These are phyloP conservation scores for Penicillium pulvis DNA, from an alignment of 495 filamentous ascomycete genomes.

Conservation along the genomic window DNA sequence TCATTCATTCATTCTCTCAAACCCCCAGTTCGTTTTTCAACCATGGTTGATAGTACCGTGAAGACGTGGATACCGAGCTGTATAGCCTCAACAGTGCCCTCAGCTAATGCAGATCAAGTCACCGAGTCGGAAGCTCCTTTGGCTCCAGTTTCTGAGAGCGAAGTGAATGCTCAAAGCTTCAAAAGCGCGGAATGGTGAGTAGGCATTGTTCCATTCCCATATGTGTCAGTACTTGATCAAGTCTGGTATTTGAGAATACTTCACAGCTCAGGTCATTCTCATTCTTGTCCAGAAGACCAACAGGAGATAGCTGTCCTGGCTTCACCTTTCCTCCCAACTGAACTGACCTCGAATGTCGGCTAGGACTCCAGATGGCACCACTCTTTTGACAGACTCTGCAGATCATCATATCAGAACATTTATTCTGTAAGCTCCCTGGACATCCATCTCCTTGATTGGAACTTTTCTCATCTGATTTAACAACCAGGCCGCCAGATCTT, in stretches of 20 bases:
- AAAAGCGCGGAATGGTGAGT: conserved; percentile 61
- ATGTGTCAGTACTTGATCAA: too few relatives aligned
- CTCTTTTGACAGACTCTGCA: conserved; percentile 71
- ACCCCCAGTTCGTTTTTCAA: background rate
- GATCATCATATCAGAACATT: conserved; percentile 70
- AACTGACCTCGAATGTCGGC: background rate
- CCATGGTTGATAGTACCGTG: background rate
- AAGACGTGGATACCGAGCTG: conserved; percentile 14
- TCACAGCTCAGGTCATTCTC: background rate
- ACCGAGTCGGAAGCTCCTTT: background rate
- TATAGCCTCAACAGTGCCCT: conserved; percentile 32
- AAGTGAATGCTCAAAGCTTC: conserved; percentile 46
- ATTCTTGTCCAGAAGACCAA: too few relatives aligned
- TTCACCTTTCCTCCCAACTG: background rate
- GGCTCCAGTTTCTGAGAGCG: background rate
- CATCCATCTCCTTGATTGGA: background rate
- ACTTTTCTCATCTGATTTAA: background rate
- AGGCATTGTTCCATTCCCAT: background rate
- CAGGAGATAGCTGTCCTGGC: too few relatives aligned
- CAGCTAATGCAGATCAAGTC: background rate
- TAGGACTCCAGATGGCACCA: conserved; percentile 81
- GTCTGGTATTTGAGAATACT: too few relatives aligned
- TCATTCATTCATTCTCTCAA: background rate
- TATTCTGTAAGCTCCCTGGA: conserved; percentile 55
- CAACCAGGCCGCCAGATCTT: conserved; percentile 61